Base-by-base conservation (phyloP, 345 rosid genomes). In the Excoecaria agallocha region DNA sequence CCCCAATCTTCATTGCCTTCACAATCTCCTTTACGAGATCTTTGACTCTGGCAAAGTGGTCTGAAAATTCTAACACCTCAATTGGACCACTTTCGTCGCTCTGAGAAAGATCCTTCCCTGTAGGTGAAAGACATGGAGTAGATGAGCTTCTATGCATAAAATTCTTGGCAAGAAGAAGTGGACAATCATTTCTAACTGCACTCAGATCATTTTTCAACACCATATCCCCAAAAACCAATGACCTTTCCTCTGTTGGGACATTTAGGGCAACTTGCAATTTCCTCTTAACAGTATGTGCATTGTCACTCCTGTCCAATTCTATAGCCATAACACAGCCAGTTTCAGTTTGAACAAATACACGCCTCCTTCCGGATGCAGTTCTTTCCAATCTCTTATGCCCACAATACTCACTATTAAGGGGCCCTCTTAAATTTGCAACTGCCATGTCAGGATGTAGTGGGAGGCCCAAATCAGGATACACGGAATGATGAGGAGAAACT, bases 331-430 rank as follows among this genome's bases (percentile, higher is more conserved):
- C 87, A 70, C 71, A 75, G 52, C 85, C 87, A 39, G 79, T 68
- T 73, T 85, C 85, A 51, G 87, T 82, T 64, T 82, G 87, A 66
- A 85, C 85, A 78, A 85, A 85, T 37, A 85, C 84, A 66, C 85
- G 85, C 70, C 85, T 73, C 73, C 80, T 77, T 39, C 71, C 17
- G 55, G 79, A 69, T 54, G 83, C 55, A 52, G 67, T 79, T 60
- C 82, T 59, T 19, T 84, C 85, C 78, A 82, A 74, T 50, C 63
- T 69, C 71, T 68, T 67, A 73, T 12, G 76, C 71, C 73, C 80
- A 73, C 75, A 67, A 73, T 51, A 70, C 25, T 84, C 79, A 12
- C 84, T 76, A 37, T 66, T 66, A 48, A 75, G 59, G 74, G 77
- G 70, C 24, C 74, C 78, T 73, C 74, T 76, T 37, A 76, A 59